Percentiles rank a stretch among this genome's conserved stretches.
Evolutionary conservation across 495 filamentous ascomycete genomes (phyloP).

Genomic region (Daldinia caldariorum): DNA sequence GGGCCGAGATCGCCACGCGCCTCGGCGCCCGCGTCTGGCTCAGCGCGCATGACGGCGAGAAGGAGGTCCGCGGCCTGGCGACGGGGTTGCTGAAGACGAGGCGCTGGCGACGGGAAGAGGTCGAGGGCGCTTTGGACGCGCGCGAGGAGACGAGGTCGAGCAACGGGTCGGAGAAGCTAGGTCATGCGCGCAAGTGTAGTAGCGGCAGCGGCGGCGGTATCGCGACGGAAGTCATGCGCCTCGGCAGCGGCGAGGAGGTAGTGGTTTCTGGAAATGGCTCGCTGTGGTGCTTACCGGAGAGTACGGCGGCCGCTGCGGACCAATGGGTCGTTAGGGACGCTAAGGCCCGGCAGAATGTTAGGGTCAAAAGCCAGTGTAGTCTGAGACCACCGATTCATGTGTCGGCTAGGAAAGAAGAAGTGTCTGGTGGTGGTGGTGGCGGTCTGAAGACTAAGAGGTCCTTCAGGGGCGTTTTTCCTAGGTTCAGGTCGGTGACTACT

Average conservation of each 20-base stretch:
- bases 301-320: slow-evolving; percentile 9
- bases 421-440: background rate
- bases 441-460: slow-evolving; percentile 30
- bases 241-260: slow-evolving; percentile 49
- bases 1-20: slow-evolving; percentile 64
- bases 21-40: slow-evolving; percentile 68
- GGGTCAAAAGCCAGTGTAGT: background rate
- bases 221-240: slow-evolving; percentile 46
- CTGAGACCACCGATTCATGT: slow-evolving; percentile 27
- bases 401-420: slow-evolving; percentile 25
- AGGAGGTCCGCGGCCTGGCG: slow-evolving; percentile 64
- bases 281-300: slow-evolving; percentile 32
- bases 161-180: slow-evolving; percentile 12
- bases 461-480: slow-evolving; percentile 10
- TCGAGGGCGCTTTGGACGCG: slow-evolving; percentile 47
- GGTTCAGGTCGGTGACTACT: slow-evolving; percentile 23
- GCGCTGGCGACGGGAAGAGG: slow-evolving; percentile 57
- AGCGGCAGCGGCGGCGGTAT: slow-evolving; percentile 22
- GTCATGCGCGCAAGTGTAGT: slow-evolving; percentile 20
- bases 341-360: slow-evolving; percentile 6
- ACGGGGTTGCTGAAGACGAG: slow-evolving; percentile 59
- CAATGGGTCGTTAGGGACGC: slow-evolving; percentile 9
- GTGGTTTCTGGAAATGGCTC: slow-evolving; percentile 43
- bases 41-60: slow-evolving; percentile 72
- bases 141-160: background rate